phyloP scores from a whole-genome alignment of 1,139 yeast species.

The Zygosaccharomyces sapae region DNA sequence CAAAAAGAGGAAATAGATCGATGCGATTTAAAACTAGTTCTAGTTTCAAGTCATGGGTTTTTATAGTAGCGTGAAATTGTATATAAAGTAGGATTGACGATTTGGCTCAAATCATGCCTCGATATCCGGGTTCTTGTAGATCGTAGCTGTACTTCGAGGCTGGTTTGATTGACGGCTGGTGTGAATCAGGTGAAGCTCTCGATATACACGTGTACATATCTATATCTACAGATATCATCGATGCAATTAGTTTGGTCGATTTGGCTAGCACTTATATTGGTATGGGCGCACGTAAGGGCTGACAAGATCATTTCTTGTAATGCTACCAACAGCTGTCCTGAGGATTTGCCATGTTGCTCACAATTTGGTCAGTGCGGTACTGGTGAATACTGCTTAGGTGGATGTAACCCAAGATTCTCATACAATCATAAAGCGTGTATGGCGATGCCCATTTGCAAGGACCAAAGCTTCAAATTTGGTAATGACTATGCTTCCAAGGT shows the following conservation, averaged over 20 bases:
- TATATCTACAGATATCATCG: background rate
- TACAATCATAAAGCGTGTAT: constrained; percentile 51
- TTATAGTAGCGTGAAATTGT: background rate
- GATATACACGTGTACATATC: background rate
- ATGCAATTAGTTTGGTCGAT: background rate
- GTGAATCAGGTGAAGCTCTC: background rate
- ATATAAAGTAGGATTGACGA: background rate
- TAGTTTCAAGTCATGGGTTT: background rate
- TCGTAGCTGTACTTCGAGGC: background rate
- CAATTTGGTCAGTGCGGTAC: constrained; percentile 78
- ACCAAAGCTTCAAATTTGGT: constrained; percentile 39
- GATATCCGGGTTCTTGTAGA: no score
- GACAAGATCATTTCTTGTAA: constrained; percentile 27
- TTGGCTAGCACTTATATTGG: background rate
- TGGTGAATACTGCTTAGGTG: constrained; percentile 74
- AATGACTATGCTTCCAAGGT: constrained; percentile 37
- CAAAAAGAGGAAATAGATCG: background rate
- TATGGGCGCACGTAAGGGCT: constrained; percentile 3
- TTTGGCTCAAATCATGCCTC: background rate
- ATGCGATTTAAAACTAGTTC: background rate
- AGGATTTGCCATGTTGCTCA: constrained; percentile 71
- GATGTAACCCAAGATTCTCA: constrained; percentile 56
- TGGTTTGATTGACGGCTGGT: background rate
- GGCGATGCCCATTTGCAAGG: constrained; percentile 55
- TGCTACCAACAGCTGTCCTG: constrained; percentile 52